Evolutionary conservation across 2,329 filamentous ascomycete species (phyloP).

Genomic region (Cladosporium sp.): DNA sequence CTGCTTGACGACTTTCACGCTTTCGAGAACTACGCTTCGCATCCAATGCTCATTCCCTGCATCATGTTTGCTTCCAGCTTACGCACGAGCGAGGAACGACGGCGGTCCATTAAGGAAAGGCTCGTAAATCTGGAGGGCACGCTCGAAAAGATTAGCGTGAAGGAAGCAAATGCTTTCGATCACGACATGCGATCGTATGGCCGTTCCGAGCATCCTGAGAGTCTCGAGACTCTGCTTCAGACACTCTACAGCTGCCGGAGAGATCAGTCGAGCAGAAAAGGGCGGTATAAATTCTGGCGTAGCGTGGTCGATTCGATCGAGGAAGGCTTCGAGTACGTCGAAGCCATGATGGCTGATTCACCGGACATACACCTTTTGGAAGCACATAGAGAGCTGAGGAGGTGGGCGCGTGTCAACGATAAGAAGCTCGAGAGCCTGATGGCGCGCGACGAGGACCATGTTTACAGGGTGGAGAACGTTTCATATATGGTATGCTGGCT

Average conservation of each 20-base stretch:
- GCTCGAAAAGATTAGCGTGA: conserved; percentile 13
- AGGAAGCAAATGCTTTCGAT: conserved; percentile 8
- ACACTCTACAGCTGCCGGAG: conserved; percentile 22
- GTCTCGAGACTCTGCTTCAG: conserved; percentile 17
- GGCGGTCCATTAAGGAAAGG: conserved; percentile 20
- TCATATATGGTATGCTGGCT: conserved; percentile 19
- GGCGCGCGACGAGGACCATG: conserved; percentile 25
- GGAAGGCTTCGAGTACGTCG: conserved; percentile 21
- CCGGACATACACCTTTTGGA: neutral
- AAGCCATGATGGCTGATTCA: neutral
- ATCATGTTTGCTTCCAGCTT: conserved; percentile 24
- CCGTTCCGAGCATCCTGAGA: neutral
- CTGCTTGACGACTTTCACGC: conserved; percentile 17
- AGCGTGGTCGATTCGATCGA: conserved; percentile 20
- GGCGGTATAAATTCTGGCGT: conserved; percentile 25
- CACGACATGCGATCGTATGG: neutral
- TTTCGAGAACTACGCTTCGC: conserved; percentile 18
- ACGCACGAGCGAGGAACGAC: conserved; percentile 19
- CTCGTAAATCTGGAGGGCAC: conserved; percentile 21
- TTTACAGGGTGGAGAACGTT: conserved; percentile 20
- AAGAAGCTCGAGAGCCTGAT: conserved; percentile 21
- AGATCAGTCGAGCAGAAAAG: conserved; percentile 25
- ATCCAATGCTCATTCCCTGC: conserved; percentile 27
- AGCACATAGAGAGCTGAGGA: conserved; percentile 20
- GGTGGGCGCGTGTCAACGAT: conserved; percentile 22